phyloP scores from a whole-genome alignment of 176 grass and related monocot species.

The Bothriochloa decipiens region DNA sequence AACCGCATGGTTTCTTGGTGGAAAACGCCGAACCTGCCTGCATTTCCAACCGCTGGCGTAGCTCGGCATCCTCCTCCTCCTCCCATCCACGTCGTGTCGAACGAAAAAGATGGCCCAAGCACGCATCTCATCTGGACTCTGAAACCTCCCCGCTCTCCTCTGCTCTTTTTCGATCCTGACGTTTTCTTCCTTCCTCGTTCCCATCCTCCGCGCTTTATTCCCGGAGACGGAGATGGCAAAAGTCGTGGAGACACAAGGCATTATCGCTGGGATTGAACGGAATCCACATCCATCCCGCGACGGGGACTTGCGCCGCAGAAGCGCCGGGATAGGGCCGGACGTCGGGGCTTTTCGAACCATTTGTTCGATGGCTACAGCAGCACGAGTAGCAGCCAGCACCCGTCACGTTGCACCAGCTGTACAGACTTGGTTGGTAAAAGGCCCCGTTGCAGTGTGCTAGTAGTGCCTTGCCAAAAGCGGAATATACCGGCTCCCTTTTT shows the following conservation, averaged over 20 bases:
- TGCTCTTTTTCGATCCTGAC: background rate
- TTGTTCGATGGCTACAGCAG: background rate
- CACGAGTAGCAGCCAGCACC: background rate
- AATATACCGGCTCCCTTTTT: background rate
- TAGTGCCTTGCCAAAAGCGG: background rate
- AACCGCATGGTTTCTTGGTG: background rate
- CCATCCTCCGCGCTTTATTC: conserved; percentile 7
- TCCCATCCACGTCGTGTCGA: background rate
- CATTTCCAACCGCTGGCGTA: background rate
- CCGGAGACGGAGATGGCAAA: background rate
- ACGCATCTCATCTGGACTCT: background rate
- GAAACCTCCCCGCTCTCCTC: background rate
- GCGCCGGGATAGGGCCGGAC: background rate
- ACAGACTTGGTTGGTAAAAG: background rate
- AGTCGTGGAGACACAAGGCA: too few relatives aligned
- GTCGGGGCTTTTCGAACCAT: background rate
- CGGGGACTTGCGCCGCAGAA: background rate
- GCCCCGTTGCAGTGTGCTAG: background rate
- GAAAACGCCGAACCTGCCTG: background rate
- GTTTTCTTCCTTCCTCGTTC: background rate
- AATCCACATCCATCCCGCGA: background rate
- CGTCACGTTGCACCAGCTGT: background rate
- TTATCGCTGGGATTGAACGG: background rate
- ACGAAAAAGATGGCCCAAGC: background rate
- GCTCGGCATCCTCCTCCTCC: background rate